phyloP scores from a whole-genome alignment of 108 stramenopile genomes.

The Seminavis robusta region DNA sequence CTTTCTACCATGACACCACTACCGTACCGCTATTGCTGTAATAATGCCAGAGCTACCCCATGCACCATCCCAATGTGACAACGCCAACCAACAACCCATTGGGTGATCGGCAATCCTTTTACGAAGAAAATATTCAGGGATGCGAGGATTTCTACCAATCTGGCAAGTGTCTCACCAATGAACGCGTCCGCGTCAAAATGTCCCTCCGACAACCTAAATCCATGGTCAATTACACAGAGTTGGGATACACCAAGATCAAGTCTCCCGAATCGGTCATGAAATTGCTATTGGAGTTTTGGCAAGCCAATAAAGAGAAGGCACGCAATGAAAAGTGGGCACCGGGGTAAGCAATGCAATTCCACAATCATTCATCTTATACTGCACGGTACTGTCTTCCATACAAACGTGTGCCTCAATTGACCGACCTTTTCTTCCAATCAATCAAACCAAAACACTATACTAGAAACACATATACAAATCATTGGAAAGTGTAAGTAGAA shows the following conservation, averaged over 20 bases:
- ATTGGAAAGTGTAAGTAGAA: background rate
- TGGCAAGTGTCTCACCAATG: constrained; percentile 47
- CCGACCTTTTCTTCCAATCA: too few relatives aligned
- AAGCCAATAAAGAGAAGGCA: constrained; percentile 36
- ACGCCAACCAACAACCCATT: constrained; percentile 58
- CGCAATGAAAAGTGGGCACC: constrained; percentile 40
- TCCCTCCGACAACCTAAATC: constrained; percentile 62
- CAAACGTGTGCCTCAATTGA: too few relatives aligned
- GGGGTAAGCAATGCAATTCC: constrained; percentile 42
- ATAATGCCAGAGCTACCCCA: constrained; percentile 39
- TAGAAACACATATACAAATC: constrained; percentile 16
- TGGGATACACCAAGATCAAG: constrained; percentile 62
- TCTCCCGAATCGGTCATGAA: constrained; percentile 46
- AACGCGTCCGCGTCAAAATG: constrained; percentile 79
- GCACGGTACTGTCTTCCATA: too few relatives aligned
- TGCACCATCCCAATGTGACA: constrained; percentile 32
- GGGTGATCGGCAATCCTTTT: constrained; percentile 51
- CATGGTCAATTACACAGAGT: constrained; percentile 66
- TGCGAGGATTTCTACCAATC: constrained; percentile 44
- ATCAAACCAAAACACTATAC: too few relatives aligned
- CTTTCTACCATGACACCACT: background rate
- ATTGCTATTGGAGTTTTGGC: constrained; percentile 53
- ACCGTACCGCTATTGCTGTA: background rate
- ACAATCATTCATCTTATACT: background rate
- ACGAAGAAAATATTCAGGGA: constrained; percentile 49